Conservation (phyloP, 2,329 filamentous ascomycete genomes). For the Tympanopsis confertula region DNA sequence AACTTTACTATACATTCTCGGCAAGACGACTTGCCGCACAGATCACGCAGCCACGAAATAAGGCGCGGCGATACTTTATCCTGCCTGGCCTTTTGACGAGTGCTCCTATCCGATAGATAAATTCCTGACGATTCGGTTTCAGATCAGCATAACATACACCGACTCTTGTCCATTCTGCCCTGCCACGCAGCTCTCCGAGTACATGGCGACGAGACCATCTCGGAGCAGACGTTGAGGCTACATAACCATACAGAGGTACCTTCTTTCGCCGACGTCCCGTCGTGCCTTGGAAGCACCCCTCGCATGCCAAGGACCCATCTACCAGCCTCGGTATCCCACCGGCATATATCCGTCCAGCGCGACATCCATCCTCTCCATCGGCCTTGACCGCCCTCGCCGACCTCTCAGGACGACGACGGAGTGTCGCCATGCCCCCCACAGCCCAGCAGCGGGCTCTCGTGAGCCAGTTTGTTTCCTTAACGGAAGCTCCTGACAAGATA, state of each 20-base stretch:
- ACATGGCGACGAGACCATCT: too few relatives aligned
- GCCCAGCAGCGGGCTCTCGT: not conserved
- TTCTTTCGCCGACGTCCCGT: too few relatives aligned
- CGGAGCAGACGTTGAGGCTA: too few relatives aligned
- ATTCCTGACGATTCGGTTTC: too few relatives aligned
- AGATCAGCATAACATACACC: not conserved
- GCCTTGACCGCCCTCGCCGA: not conserved
- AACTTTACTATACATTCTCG: constrained; percentile 51
- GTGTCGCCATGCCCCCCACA: not conserved
- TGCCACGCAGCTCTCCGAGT: too few relatives aligned
- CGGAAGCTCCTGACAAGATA: not conserved
- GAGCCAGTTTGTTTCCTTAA: not conserved
- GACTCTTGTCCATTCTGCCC: not conserved
- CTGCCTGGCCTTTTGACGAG: too few relatives aligned
- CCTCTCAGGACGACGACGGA: not conserved
- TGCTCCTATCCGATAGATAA: too few relatives aligned
- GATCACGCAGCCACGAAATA: not conserved
- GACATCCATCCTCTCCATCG: not conserved
- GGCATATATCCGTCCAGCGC: not conserved
- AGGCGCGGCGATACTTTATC: not conserved
- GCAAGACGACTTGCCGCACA: constrained; percentile 47
- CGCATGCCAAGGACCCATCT: too few relatives aligned
- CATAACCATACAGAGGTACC: too few relatives aligned
- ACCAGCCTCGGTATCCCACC: not conserved
- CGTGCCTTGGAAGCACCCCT: not conserved